A percentile compares a stretch with the other conserved stretches of the same genome.
Conservation (phyloP, 1,284 basidiomycete species). For the Boletus sp. region DNA sequence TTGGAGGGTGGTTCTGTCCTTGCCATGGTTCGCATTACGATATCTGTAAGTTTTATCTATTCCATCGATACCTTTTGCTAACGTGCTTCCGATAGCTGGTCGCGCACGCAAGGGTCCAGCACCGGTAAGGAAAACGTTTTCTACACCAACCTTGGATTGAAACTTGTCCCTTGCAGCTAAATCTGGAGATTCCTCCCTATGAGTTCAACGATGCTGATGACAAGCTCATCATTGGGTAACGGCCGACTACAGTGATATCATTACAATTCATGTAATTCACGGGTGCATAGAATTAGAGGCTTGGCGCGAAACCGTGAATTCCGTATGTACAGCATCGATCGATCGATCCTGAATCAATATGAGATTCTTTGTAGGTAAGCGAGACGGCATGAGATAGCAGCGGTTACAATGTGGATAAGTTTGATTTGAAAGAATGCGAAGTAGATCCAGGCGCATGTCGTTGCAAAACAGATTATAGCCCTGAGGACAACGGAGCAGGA, state of each 20-base stretch:
- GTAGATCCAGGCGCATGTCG: background rate
- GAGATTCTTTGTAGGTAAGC: background rate
- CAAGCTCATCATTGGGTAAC: conserved; percentile 90
- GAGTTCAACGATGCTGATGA: conserved; percentile 84
- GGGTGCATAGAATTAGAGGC: conserved; percentile 26
- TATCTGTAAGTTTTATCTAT: conserved; percentile 58
- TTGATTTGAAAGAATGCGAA: background rate
- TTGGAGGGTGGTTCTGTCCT: conserved; percentile 97
- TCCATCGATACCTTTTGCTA: conserved; percentile 8
- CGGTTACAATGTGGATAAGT: background rate
- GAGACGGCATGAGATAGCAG: background rate
- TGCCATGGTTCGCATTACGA: conserved; percentile 99
- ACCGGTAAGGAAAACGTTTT: conserved; percentile 54
- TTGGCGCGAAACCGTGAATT: conserved; percentile 7
- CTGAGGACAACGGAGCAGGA: background rate
- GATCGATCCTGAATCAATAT: background rate
- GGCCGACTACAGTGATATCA: conserved; percentile 6
- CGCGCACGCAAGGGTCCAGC: conserved; percentile 94
- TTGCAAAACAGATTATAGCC: background rate
- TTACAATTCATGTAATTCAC: conserved; percentile 21
- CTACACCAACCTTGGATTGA: conserved; percentile 12
- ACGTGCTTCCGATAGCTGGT: conserved; percentile 55
- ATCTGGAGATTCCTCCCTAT: conserved; percentile 89
- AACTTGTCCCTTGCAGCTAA: conserved; percentile 53
- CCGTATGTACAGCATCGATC: background rate